phyloP scores from a whole-genome alignment of 1,284 basidiomycete species.

The Kwoniella shivajii region DNA sequence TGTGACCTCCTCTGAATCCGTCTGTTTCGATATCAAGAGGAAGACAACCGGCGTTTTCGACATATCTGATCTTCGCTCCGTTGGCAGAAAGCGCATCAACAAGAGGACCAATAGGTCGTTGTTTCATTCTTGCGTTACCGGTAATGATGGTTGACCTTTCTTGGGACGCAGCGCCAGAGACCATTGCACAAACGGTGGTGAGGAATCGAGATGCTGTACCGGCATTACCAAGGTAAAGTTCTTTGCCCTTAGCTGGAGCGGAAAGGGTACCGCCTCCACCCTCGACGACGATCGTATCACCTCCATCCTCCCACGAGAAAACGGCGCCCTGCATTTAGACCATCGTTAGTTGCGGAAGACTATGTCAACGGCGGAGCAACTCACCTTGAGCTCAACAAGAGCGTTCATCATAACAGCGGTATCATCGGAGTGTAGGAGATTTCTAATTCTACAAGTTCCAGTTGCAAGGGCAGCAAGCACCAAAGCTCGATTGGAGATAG shows the following conservation, averaged over 20 bases:
- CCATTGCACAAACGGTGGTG: slow-evolving; percentile 76
- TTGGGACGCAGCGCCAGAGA: slow-evolving; percentile 52
- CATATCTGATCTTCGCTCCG: slow-evolving; percentile 75
- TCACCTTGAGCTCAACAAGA: slow-evolving; percentile 78
- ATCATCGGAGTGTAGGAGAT: slow-evolving; percentile 94
- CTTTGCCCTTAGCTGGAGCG: slow-evolving; percentile 75
- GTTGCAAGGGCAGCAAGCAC: slow-evolving; percentile 88
- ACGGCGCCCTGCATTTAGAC: slow-evolving; percentile 70
- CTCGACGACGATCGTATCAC: slow-evolving; percentile 88
- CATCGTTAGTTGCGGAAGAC: not conserved
- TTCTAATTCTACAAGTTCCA: slow-evolving; percentile 85
- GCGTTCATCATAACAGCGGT: slow-evolving; percentile 99
- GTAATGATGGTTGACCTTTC: slow-evolving; percentile 74
- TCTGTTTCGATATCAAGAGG: slow-evolving; percentile 82
- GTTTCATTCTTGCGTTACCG: slow-evolving; percentile 98
- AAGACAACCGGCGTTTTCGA: slow-evolving; percentile 80
- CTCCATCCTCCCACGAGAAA: slow-evolving; percentile 89
- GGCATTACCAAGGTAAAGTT: slow-evolving; percentile 94
- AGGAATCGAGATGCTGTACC: slow-evolving; percentile 98
- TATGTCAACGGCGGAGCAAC: slow-evolving; percentile 21
- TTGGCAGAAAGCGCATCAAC: slow-evolving; percentile 87
- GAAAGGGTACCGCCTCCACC: slow-evolving; percentile 82
- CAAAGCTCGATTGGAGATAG: slow-evolving; percentile 92
- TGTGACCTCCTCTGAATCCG: slow-evolving; percentile 81
- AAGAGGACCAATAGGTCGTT: slow-evolving; percentile 90